A percentile compares a stretch with the other conserved stretches of the same genome.
Conservation (phyloP, 352 stramenopile genomes). For the Globisporangium cederbergense region DNA sequence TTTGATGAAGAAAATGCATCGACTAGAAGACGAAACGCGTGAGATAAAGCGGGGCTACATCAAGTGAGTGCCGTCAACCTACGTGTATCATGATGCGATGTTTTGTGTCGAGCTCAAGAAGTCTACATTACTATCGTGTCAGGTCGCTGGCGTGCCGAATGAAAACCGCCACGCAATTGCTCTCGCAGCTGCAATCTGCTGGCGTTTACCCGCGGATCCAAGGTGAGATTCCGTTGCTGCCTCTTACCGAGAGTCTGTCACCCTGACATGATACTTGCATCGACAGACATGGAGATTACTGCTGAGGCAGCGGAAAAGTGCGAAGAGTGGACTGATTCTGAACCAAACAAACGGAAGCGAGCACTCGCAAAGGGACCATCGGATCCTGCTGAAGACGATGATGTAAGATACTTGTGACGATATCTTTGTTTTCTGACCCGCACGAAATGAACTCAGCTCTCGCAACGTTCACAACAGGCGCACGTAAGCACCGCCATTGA, state of each 20-base stretch:
- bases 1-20: conserved; percentile 45
- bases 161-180: conserved; percentile 46
- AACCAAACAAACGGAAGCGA: conserved; percentile 47
- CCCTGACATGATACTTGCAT: neutral
- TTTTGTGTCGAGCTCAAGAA: neutral
- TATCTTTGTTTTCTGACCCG: neutral
- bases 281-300: conserved; percentile 13
- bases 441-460: neutral
- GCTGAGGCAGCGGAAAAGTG: conserved; percentile 23
- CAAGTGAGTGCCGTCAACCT: conserved; percentile 21
- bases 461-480: neutral
- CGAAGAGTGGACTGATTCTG: conserved; percentile 24
- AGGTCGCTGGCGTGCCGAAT: conserved; percentile 59
- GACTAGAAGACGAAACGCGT: conserved; percentile 31
- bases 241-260: neutral
- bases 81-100: neutral
- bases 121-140: neutral
- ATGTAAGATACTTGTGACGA: neutral
- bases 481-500: neutral
- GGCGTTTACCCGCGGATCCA: conserved; percentile 20
- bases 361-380: conserved; percentile 2
- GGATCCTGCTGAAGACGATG: neutral
- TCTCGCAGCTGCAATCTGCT: conserved; percentile 35
- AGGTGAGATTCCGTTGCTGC: conserved; percentile 3
- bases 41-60: conserved; percentile 60